Evolutionary conservation across 257 asterid species (phyloP).

Genomic region (Cordia subcordata): DNA sequence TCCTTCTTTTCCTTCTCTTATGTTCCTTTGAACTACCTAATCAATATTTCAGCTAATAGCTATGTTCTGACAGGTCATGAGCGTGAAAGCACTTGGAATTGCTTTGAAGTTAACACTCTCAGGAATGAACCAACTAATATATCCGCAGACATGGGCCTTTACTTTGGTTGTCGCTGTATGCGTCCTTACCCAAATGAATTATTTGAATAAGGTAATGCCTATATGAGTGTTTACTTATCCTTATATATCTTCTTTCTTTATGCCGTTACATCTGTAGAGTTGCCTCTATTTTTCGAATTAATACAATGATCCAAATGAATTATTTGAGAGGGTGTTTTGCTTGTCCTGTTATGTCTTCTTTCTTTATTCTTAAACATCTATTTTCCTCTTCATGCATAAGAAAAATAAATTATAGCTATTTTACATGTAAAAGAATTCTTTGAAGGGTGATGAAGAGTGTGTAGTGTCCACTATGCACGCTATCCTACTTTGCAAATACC

Average conservation of each 20-base stretch:
- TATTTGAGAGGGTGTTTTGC: too few species aligned
- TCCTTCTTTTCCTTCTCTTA: neutral
- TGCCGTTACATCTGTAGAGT: too few species aligned
- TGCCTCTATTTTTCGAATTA: too few species aligned
- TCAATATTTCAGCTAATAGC: slow-evolving; percentile 9
- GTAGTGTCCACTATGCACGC: too few species aligned
- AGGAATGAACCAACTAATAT: slow-evolving; percentile 81
- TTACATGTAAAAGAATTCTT: too few species aligned
- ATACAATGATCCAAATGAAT: too few species aligned
- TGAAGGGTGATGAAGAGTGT: too few species aligned
- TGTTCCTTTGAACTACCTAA: neutral
- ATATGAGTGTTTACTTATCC: neutral
- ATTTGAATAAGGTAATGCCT: slow-evolving; percentile 69
- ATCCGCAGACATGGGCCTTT: slow-evolving; percentile 94
- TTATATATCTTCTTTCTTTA: neutral
- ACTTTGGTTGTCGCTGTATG: slow-evolving; percentile 63
- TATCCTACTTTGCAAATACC: too few species aligned
- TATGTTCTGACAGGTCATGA: slow-evolving; percentile 72
- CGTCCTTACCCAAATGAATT: slow-evolving; percentile 86
- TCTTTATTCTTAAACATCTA: too few species aligned
- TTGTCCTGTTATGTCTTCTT: too few species aligned
- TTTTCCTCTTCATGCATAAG: too few species aligned
- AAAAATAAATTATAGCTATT: too few species aligned
- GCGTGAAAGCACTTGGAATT: slow-evolving; percentile 93
- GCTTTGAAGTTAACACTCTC: slow-evolving; percentile 89